A percentile compares a stretch with the other conserved stretches of the same genome.
phyloP scores from a whole-genome alignment of 495 filamentous ascomycete genomes.

The Sporormia fimetaria region DNA sequence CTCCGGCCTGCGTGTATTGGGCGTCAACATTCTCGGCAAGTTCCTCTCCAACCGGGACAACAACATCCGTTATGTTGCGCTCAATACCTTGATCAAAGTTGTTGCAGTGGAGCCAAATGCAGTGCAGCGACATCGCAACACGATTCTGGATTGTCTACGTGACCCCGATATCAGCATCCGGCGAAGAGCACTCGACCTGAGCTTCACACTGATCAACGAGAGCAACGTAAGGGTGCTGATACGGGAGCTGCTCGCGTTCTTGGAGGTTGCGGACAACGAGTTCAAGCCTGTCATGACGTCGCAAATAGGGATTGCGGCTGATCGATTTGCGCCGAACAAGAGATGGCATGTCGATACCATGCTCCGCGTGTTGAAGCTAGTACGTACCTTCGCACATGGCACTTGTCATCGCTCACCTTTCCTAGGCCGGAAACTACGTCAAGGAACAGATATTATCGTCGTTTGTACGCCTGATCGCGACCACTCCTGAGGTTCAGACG shows the following conservation, averaged over 20 bases:
- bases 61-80: constrained; percentile 95
- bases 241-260: constrained; percentile 80
- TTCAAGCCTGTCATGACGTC: constrained; percentile 97
- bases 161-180: constrained; percentile 99
- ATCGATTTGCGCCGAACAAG: constrained; percentile 90
- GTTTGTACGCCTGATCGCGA: constrained; percentile 90
- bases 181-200: constrained; percentile 84
- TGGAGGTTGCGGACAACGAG: constrained; percentile 94
- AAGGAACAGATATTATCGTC: constrained; percentile 96
- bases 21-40: constrained; percentile 96
- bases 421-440: constrained; percentile 75
- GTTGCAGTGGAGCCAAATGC: constrained; percentile 97
- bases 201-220: constrained; percentile 96
- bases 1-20: constrained; percentile 80
- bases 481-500: constrained; percentile 85
- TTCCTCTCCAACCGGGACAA: constrained; percentile 97
- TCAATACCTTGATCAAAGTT: constrained; percentile 96
- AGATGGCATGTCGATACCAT: constrained; percentile 98
- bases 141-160: constrained; percentile 87
- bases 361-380: constrained; percentile 78
- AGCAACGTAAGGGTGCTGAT: constrained; percentile 88
- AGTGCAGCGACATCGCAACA: constrained; percentile 92
- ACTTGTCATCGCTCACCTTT: not conserved
- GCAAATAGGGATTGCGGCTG: constrained; percentile 93
- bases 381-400: constrained; percentile 3